phyloP scores from a whole-genome alignment of 768 basidiomycete species.

The Chalciporus sphaerocephalus region DNA sequence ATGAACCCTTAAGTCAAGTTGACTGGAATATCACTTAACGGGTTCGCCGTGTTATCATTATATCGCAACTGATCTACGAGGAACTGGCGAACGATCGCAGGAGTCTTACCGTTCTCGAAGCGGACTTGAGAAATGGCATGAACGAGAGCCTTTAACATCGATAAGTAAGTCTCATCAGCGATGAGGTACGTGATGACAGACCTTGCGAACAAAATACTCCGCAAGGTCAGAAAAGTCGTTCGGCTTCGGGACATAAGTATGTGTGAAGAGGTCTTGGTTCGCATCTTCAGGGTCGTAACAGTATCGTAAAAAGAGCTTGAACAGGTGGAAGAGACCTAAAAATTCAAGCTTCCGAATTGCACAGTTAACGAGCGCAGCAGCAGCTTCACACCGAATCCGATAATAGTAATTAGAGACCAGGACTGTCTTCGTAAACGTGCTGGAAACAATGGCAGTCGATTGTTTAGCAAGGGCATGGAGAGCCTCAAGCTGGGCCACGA shows the following conservation, averaged over 20 bases:
- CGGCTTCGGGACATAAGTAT: slow-evolving; percentile 89
- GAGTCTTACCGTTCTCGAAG: slow-evolving; percentile 83
- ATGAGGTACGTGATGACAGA: slow-evolving; percentile 24
- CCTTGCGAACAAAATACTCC: slow-evolving; percentile 95
- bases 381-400: slow-evolving; percentile 93
- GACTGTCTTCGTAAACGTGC: slow-evolving; percentile 88
- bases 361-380: slow-evolving; percentile 75
- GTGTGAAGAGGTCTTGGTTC: slow-evolving; percentile 77
- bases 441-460: slow-evolving; percentile 82
- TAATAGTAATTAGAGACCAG: slow-evolving; percentile 95
- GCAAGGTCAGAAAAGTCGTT: slow-evolving; percentile 90
- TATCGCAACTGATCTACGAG: slow-evolving; percentile 90
- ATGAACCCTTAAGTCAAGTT: slow-evolving; percentile 2
- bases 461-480: slow-evolving; percentile 78
- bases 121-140: slow-evolving; percentile 82
- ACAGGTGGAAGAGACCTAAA: slow-evolving; percentile 89
- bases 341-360: slow-evolving; percentile 80
- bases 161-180: slow-evolving; percentile 8
- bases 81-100: slow-evolving; percentile 79
- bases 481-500: slow-evolving; percentile 97
- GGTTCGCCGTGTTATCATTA: slow-evolving; percentile 91
- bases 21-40: slow-evolving; percentile 45
- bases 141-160: slow-evolving; percentile 55
- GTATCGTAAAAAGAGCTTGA: slow-evolving; percentile 89
- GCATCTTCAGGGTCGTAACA: slow-evolving; percentile 85